Evolutionary conservation across 805 yeast genomes (phyloP), one percentile per base, ranked within the genome.

Genomic region (Teunomyces panamensis): DNA sequence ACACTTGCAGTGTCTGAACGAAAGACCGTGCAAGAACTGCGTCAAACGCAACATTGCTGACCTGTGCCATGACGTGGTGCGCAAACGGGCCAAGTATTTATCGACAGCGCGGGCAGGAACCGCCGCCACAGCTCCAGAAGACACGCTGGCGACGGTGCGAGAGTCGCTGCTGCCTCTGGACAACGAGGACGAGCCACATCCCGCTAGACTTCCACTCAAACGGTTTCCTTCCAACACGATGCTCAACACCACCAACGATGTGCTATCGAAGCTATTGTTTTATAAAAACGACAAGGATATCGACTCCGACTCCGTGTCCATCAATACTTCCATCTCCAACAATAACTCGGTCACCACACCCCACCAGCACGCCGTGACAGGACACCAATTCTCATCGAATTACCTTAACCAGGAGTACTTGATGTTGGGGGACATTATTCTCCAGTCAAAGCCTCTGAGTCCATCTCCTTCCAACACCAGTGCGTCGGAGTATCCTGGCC

Each of bases 1-100:
- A 53, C 94, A 85, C 56, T 70, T 86, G 10, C 91, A 85, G 55
- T 86, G 92, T 62, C 87, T 85, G 51, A 67, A 77, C 48, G 72
- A 75, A 26, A 67, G 94, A 48, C 92, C 94, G 0, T 86, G 92
- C 56, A 75, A 75, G 53, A 86, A 86, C 59, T 86, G 94, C 64
- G 56, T 73, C 16, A 85, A 85, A 59, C 64, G 91, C 48, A 79
- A 80, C 17, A 60, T 80, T n/a, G 76, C 69, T 1, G 77, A 71
- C 46, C 56, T 70, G 9, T 86, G 94, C 61, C 68, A 66, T 32
- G 87, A 85, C 59, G 78, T 81, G 5, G 75, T 74, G 33, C 63
- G 89, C 26, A 83, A 80, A 58, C 56, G 74, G 42, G 80, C 79
- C 8, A 70, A 71, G 49, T 73, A 73, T 51, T 56, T 71, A 54